phyloP scores from a whole-genome alignment of 1,139 yeast genomes.

The Lodderomyces oxycetoniae region DNA sequence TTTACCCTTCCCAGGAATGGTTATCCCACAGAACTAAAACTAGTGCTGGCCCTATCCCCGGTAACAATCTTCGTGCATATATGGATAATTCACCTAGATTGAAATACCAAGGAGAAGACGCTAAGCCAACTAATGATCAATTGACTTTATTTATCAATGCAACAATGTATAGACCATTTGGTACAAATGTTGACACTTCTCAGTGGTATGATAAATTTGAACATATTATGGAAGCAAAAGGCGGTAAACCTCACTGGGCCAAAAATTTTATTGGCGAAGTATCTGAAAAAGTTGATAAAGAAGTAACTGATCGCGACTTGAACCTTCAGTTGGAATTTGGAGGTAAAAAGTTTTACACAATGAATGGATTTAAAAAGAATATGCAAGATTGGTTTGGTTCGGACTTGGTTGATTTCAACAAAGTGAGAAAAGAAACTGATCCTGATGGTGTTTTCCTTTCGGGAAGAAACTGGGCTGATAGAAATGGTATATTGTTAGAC shows the following conservation, averaged over 20 bases:
- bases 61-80: conserved; percentile 76
- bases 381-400: conserved; percentile 80
- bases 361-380: conserved; percentile 73
- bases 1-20: conserved; percentile 41
- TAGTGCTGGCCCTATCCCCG: conserved; percentile 71
- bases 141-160: conserved; percentile 86
- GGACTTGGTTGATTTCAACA: conserved; percentile 55
- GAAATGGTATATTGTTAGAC: conserved; percentile 64
- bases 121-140: conserved; percentile 66
- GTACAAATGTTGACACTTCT: conserved; percentile 65
- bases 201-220: conserved; percentile 87
- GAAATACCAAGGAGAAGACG: conserved; percentile 41
- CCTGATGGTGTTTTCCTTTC: conserved; percentile 79
- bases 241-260: conserved; percentile 99
- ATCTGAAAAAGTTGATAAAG: conserved; percentile 16
- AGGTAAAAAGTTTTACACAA: conserved; percentile 58
- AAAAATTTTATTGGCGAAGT: conserved; percentile 77
- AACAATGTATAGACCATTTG: conserved; percentile 92
- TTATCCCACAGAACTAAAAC: conserved; percentile 32
- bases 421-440: conserved; percentile 62
- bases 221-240: conserved; percentile 64
- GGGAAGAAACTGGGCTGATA: conserved; percentile 70
- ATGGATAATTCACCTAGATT: conserved; percentile 74
- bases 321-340: conserved; percentile 37
- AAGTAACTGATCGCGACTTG: conserved; percentile 30